Evolutionary conservation across 2,329 filamentous ascomycete genomes (phyloP), one percentile per base, ranked within the genome.

Genomic region (Ophiosphaerella korrae): DNA sequence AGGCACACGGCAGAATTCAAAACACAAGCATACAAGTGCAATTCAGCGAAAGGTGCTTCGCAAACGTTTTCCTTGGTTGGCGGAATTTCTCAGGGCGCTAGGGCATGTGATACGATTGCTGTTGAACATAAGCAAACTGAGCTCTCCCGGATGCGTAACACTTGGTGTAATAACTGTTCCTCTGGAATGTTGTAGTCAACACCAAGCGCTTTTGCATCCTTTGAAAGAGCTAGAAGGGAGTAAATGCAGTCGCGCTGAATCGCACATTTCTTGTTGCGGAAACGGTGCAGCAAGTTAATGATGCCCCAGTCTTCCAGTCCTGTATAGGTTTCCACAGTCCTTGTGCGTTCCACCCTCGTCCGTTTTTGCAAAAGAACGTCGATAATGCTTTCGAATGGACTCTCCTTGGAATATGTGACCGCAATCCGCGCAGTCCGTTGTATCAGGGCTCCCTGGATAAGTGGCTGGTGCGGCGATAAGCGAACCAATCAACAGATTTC

Each of bases 241-340:
- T 50, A 50, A 24, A 51, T 35, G n/a, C 43, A 24, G 16, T 52
- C 49, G 3, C 43, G 23, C 11, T 24, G 32, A 13, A 52, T 47
- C 7, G 44, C 32, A 21, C 49, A 52, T 16, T 52, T 39, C 43
- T 42, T 52, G 44, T 52, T 24, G 12, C 49, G 49, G 23, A 52
- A 52, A 11, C 29, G 44, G 33, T 40, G 33, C 31, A 52, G 38
- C 7, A 52, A 16, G 9, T 47, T 47, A 7, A 52, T 35, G 5
- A 52, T 13, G 14, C 49, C 34, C 49, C 43, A 52, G 5, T 36
- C 39, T 24, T 44, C 34, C 12, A 47, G n/a, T 13, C 34, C 39
- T 7, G 16, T 33, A 9, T 16, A 18, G 18, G 32, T 7, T 13
- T 16, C 21, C 11, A 35, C n/a, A 7, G 11, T 26, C 13, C 14